Percentiles rank a stretch among this genome's conserved stretches.
These are phyloP conservation scores for Rubia peregrina DNA, from an alignment of 305 asterid genomes.

Conservation along the genomic window DNA sequence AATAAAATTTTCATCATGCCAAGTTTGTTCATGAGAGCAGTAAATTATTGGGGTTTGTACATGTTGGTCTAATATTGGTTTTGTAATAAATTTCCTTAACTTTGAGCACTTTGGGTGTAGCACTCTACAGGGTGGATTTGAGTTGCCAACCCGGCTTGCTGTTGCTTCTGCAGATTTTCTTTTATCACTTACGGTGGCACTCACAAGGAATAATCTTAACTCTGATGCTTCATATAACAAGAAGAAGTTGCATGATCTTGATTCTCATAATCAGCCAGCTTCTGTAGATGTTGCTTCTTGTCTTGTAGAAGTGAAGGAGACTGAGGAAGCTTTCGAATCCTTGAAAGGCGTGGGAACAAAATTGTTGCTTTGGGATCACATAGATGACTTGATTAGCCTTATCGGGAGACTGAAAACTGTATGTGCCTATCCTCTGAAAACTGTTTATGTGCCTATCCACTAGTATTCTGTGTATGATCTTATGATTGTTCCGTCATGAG, in stretches of 20 bases:
- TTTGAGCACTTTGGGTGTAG: constrained; percentile 38
- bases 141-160: constrained; percentile 92
- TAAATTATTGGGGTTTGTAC: neutral
- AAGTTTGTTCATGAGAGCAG: neutral
- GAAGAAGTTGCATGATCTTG: constrained; percentile 34
- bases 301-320: constrained; percentile 28
- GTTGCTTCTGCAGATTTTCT: constrained; percentile 84
- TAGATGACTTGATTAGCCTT: constrained; percentile 53
- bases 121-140: constrained; percentile 67
- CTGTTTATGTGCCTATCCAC: constrained; percentile 47
- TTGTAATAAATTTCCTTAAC: constrained; percentile 14
- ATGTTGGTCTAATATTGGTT: constrained; percentile 6
- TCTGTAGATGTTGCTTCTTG: constrained; percentile 27
- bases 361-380: constrained; percentile 68
- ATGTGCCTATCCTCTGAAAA: constrained; percentile 38
- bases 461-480: neutral
- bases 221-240: constrained; percentile 35
- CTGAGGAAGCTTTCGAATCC: constrained; percentile 37
- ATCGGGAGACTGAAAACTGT: constrained; percentile 70
- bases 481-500: neutral
- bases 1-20: neutral
- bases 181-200: constrained; percentile 62
- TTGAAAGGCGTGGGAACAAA: constrained; percentile 43
- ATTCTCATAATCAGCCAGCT: constrained; percentile 30
- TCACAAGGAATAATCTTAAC: constrained; percentile 41